A percentile compares a stretch with the other conserved stretches of the same genome.
These are phyloP conservation scores for Coemansia sp. DNA, from an alignment of 192 early-diverging fungal species.

Conservation along the genomic window DNA sequence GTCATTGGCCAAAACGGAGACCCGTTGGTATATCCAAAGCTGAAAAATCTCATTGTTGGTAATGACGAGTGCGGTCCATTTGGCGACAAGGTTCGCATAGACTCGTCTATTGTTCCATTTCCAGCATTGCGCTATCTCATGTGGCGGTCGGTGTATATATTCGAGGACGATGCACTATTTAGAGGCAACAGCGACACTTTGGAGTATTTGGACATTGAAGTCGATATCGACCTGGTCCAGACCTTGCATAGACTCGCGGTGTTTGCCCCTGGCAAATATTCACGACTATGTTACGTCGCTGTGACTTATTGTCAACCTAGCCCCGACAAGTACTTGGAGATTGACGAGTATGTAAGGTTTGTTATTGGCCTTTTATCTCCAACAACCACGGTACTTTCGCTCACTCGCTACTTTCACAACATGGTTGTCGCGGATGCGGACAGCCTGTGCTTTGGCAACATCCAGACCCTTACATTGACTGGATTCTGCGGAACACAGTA, in stretches of 20 bases:
- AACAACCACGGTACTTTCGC: too few species aligned
- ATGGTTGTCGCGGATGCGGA: too few species aligned
- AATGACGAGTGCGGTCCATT: neutral
- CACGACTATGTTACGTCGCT: neutral
- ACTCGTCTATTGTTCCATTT: neutral
- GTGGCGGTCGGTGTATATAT: slow-evolving; percentile 22
- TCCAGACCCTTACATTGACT: too few species aligned
- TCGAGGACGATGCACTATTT: slow-evolving; percentile 22
- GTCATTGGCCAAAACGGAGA: neutral
- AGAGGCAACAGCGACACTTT: slow-evolving; percentile 14
- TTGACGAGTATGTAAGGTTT: too few species aligned
- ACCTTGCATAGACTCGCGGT: slow-evolving; percentile 1
- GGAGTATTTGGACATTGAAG: slow-evolving; percentile 12
- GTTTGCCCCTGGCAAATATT: slow-evolving; percentile 4
- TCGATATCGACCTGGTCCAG: neutral
- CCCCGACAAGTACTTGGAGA: too few species aligned
- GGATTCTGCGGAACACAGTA: too few species aligned
- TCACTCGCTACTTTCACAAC: too few species aligned
- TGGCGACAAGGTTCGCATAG: neutral
- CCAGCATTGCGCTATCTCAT: slow-evolving; percentile 9
- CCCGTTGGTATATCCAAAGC: neutral
- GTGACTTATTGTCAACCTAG: too few species aligned
- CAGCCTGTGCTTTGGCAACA: too few species aligned
- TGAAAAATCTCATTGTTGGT: neutral
- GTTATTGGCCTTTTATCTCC: too few species aligned